phyloP scores from a whole-genome alignment of 164 flowering plant genomes.

The Aristolochia californica region DNA sequence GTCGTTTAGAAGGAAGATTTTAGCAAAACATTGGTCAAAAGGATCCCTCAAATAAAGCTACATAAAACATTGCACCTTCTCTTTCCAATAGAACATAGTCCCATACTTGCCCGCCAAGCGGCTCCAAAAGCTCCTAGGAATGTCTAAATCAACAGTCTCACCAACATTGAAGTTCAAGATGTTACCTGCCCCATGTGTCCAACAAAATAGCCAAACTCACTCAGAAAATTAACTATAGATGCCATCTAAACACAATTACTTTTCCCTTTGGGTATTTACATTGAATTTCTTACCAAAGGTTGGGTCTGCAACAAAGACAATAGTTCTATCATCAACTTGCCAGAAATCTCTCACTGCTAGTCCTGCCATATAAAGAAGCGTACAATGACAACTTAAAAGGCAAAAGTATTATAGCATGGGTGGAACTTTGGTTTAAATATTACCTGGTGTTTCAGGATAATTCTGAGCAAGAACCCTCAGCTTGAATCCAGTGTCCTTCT shows the following conservation, averaged over 20 bases:
- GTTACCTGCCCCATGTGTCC: constrained; percentile 41
- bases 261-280: too few relatives aligned
- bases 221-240: too few relatives aligned
- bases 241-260: too few relatives aligned
- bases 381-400: not conserved
- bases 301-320: constrained; percentile 94
- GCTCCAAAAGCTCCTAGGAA: constrained; percentile 97
- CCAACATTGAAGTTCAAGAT: constrained; percentile 93
- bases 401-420: not conserved
- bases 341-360: constrained; percentile 86
- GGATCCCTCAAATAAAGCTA: not conserved
- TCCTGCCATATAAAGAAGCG: constrained; percentile 32
- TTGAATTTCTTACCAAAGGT: constrained; percentile 55
- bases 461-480: constrained; percentile 90
- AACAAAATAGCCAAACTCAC: not conserved
- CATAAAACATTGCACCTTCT: constrained; percentile 37
- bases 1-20: not conserved
- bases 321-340: constrained; percentile 92
- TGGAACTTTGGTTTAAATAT: not conserved
- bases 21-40: not conserved
- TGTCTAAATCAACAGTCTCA: constrained; percentile 65
- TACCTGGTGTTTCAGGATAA: constrained; percentile 98
- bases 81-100: constrained; percentile 95
- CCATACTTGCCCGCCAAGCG: constrained; percentile 92
- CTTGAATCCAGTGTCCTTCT: constrained; percentile 85